Evolutionary conservation across 139 green algal genomes (phyloP), one percentile per base, ranked within the genome.

Genomic region (Zygnema circumcarinatum): DNA sequence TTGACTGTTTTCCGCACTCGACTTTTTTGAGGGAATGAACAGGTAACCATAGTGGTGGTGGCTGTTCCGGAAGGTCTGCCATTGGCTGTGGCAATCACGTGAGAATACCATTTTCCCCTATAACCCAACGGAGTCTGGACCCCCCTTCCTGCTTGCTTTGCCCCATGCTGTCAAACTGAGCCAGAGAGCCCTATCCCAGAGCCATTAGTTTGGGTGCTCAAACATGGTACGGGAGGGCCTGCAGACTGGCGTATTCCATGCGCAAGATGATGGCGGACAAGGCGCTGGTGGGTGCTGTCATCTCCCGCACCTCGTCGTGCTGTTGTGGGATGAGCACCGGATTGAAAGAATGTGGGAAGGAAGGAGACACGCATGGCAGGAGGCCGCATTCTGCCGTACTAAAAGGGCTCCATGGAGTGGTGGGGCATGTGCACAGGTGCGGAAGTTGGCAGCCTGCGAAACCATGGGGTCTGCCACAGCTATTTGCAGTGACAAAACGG

Each of bases 181-280:
- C n/a, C n/a, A n/a, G n/a, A n/a, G n/a, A n/a, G n/a, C n/a, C n/a
- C n/a, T 72, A 29, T 72, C 29, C 29, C 21, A 22, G 22, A 20
- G 72, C 38, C 22, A 33, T 22, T 79, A 20, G 41, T 33, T 67
- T 25, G 21, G 38, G 20, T 25, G 22, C 29, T 32, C 41, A 20
- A 35, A 22, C 72, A 25, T 79, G 72, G 21, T 79, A 20, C 22
- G n/a, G n/a, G n/a, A n/a, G n/a, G n/a, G 67, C 3, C 7, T 72
- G 69, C 83, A 47, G 84, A 38, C 76, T 94, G 31, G 92, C 92
- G 0, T 94, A 93, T 38, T 91, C 89, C 20, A 98, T 98, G 96
- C 93, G 94, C 73, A 98, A 98, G 87, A 98, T 98, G 96, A 97
- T 98, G 94, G 93, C 93, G 54, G 96, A 99, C 92, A 98, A 99